phyloP scores from a whole-genome alignment of 2,329 filamentous ascomycete species.

The Didymella segeticola region DNA sequence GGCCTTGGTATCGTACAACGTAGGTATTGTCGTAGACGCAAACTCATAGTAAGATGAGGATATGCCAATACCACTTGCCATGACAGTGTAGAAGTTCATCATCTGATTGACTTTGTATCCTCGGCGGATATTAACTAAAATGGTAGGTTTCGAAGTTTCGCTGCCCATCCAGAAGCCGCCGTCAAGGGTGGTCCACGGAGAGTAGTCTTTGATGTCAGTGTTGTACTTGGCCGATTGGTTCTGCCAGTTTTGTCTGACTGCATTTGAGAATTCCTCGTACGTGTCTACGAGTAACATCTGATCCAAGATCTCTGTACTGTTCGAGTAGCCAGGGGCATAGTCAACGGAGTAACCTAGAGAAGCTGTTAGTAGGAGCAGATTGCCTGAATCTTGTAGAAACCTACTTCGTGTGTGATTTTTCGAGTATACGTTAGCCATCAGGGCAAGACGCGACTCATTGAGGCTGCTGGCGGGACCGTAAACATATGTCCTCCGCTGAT shows the following conservation, averaged over 20 bases:
- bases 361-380: neutral
- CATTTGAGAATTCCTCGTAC: slow-evolving; percentile 64
- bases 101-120: slow-evolving; percentile 47
- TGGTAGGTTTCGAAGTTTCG: slow-evolving; percentile 18
- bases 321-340: slow-evolving; percentile 23
- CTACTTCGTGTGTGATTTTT: slow-evolving; percentile 39
- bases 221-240: slow-evolving; percentile 64
- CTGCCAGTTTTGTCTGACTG: slow-evolving; percentile 67
- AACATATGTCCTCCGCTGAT: slow-evolving; percentile 11
- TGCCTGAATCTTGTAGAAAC: neutral
- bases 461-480: slow-evolving; percentile 26
- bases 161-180: slow-evolving; percentile 34
- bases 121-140: slow-evolving; percentile 36
- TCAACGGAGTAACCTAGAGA: neutral
- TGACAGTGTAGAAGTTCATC: slow-evolving; percentile 28
- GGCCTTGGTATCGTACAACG: slow-evolving; percentile 56
- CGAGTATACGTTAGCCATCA: slow-evolving; percentile 23
- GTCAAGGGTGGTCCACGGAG: slow-evolving; percentile 49
- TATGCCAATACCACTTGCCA: slow-evolving; percentile 28
- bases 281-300: slow-evolving; percentile 63
- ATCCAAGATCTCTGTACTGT: slow-evolving; percentile 23
- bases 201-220: neutral
- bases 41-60: slow-evolving; percentile 26
- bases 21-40: slow-evolving; percentile 17
- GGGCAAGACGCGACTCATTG: slow-evolving; percentile 17